These are phyloP conservation scores for Diaporthe velutina DNA, from an alignment of 2,329 filamentous ascomycete genomes.

Conservation along the genomic window DNA sequence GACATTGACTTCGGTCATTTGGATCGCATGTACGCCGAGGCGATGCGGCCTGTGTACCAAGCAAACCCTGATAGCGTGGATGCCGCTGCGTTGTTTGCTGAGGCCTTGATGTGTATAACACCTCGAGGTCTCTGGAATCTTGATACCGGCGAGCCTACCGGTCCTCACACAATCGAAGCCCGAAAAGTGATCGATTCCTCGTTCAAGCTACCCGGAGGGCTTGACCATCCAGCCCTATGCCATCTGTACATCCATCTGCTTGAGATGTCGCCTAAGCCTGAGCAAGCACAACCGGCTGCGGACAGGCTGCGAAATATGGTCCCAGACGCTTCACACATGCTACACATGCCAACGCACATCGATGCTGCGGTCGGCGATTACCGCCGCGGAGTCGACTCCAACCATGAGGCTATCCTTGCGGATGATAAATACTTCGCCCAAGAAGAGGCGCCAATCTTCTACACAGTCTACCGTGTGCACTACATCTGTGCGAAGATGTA, in stretches of 20 bases:
- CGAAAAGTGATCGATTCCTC: not conserved
- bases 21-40: constrained; percentile 5
- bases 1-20: not conserved
- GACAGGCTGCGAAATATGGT: not conserved
- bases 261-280: not conserved
- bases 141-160: not conserved
- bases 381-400: constrained; percentile 7
- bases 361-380: not conserved
- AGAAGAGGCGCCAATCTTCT: not conserved
- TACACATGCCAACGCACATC: constrained; percentile 6
- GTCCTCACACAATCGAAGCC: not conserved
- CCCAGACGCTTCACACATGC: not conserved
- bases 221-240: not conserved
- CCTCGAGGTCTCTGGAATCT: not conserved
- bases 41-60: not conserved
- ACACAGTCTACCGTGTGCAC: not conserved
- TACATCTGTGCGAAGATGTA: not conserved
- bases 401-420: not conserved
- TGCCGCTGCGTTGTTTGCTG: not conserved
- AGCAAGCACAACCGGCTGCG: not conserved
- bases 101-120: not conserved
- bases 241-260: constrained; percentile 3
- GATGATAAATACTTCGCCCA: not conserved
- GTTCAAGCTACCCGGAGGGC: not conserved
- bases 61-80: not conserved